Percentiles rank a stretch among this genome's conserved stretches.
These are phyloP conservation scores for Myxozyma melibiosi DNA, from an alignment of 805 yeast species.

Conservation along the genomic window DNA sequence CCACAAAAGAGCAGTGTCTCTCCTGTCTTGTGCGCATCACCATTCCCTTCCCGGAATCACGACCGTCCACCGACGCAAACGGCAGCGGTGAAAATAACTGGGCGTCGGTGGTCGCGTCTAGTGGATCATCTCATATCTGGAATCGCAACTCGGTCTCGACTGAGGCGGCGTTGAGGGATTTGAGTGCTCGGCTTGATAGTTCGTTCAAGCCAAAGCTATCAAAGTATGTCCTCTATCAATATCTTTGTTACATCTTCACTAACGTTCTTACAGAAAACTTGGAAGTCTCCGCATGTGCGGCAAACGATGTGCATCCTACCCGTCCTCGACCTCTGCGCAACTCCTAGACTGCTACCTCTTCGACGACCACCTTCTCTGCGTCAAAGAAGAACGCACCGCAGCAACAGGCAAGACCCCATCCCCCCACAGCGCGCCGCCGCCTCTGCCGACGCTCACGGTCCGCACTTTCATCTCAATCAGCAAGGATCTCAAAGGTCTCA, in stretches of 20 bases:
- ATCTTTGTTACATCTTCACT: too few species aligned
- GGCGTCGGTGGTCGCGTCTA: not conserved
- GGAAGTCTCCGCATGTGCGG: slow-evolving; percentile 18
- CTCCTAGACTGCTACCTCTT: slow-evolving; percentile 23
- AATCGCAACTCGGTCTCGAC: not conserved
- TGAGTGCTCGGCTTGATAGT: slow-evolving; percentile 2
- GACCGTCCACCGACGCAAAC: not conserved
- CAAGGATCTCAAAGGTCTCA: slow-evolving; percentile 8
- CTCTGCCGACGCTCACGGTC: not conserved
- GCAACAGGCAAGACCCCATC: not conserved
- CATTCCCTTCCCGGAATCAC: slow-evolving; percentile 1
- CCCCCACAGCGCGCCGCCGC: not conserved
- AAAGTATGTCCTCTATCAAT: not conserved
- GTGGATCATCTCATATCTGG: not conserved
- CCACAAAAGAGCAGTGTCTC: slow-evolving; percentile 17
- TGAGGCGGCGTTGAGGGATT: slow-evolving; percentile 7
- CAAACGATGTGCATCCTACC: slow-evolving; percentile 4
- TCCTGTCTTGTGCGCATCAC: slow-evolving; percentile 18
- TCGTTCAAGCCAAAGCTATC: slow-evolving; percentile 1
- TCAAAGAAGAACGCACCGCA: slow-evolving; percentile 4
- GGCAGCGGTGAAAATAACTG: not conserved
- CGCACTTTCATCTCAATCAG: slow-evolving; percentile 11
- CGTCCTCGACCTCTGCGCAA: not conserved
- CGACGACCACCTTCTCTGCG: slow-evolving; percentile 17
- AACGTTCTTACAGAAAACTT: not conserved